Base-by-base conservation (phyloP, 352 stramenopile species). In the Blastocystis sp. region DNA sequence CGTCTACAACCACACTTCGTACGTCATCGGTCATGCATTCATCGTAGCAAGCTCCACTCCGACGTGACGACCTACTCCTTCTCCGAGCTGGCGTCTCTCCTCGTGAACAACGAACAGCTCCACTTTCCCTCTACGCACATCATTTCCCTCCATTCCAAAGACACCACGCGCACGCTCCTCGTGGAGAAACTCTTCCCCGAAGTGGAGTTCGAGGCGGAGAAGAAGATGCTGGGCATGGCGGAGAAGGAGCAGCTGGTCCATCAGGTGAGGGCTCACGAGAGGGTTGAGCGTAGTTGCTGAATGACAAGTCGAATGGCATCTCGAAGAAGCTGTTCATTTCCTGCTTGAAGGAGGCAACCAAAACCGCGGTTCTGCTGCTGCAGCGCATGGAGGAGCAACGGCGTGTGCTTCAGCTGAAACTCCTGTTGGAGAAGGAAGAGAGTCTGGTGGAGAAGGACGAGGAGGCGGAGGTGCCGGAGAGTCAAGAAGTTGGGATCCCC, bases 1-100 rank as follows among this genome's bases (percentile, higher is more conserved):
- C n/a, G 53, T 84, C 23, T 84, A 84, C 53, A 69, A 84, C 60
- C 74, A 62, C 34, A 28, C 69, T 19, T 67, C 66, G 74, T 84
- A 60, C 0, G 19, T 21, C n/a, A 28, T 34, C 60, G 19, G 60
- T n/a, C 0, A 19, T 5, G 2, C 2, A 19, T 67, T 43, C 1
- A 69, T 10, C 23, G 11, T 84, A 84, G 74, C 19, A 84, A 84
- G 56, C 53, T 84, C 52, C 34, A 23, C 38, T 84, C 74, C 11
- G 74, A 84, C 41, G 48, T 84, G 9, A 69, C 74, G 2, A 84
- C 74, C 2, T 84, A 70, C 34, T 67, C 74, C 40, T 84, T 38
- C 40, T 45, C 60, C 14, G 74, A 84, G 48, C 28, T 84, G 48
- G 40, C 53, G 11, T 67, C 74, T 2, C 74, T 84, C 11, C n/a